These are phyloP conservation scores for Bryum argenteum DNA, from an alignment of 225 moss, liverwort and hornwort species.

Conservation along the genomic window DNA sequence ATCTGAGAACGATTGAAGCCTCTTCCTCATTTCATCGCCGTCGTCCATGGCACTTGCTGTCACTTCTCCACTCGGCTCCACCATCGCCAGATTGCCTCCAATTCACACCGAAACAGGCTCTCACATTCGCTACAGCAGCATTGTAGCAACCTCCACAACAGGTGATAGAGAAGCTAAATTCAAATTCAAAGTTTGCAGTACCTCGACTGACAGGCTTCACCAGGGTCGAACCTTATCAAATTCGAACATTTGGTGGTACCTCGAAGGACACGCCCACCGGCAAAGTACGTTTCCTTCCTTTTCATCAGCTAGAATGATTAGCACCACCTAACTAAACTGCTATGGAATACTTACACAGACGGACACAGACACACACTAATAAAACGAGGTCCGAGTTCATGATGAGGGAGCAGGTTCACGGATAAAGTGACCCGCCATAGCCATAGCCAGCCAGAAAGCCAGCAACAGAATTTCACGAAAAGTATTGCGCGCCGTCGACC, in stretches of 20 bases:
- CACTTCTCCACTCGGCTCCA: neutral
- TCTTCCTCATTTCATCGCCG: neutral
- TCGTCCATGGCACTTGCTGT: neutral
- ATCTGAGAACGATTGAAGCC: neutral
- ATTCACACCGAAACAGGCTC: neutral
- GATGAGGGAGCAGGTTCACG: neutral
- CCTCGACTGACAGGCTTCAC: no score
- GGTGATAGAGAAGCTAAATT: no score
- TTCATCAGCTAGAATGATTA: no score
- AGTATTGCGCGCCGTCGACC: no score
- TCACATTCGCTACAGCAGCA: neutral
- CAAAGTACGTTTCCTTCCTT: neutral
- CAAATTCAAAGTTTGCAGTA: no score
- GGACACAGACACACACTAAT: no score
- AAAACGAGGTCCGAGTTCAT: neutral
- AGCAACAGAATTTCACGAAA: no score
- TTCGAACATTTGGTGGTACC: neutral
- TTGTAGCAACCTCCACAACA: no score
- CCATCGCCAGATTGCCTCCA: neutral
- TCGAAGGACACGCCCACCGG: neutral
- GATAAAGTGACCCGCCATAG: neutral
- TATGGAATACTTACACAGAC: no score
- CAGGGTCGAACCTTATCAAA: neutral
- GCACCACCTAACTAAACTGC: neutral
- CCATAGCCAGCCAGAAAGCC: neutral